Conservation (phyloP, 192 early-diverging fungal species). For the Jimgerdemannia lactiflua region DNA sequence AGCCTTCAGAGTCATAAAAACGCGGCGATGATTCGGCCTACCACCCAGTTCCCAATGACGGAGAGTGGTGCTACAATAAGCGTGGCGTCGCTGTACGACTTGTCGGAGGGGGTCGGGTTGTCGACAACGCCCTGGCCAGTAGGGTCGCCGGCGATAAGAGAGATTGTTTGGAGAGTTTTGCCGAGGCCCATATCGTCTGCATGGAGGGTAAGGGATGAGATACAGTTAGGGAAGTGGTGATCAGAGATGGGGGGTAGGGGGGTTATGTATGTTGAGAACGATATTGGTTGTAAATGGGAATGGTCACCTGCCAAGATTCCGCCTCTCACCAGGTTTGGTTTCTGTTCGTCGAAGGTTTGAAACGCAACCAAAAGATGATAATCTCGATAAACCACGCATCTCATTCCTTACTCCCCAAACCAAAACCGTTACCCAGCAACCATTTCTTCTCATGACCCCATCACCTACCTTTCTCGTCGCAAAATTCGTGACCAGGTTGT, state of each 20-base stretch:
- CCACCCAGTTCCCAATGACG: constrained; percentile 54
- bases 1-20: too few relatives aligned
- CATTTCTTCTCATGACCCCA: too few relatives aligned
- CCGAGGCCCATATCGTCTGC: constrained; percentile 95
- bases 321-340: not conserved
- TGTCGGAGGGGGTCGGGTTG: not conserved
- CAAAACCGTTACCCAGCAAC: too few relatives aligned
- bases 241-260: not conserved
- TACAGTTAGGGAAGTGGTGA: constrained; percentile 18
- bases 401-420: too few relatives aligned
- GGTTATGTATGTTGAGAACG: not conserved
- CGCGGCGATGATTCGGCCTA: constrained; percentile 27
- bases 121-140: not conserved
- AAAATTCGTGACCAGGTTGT: not conserved
- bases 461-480: not conserved
- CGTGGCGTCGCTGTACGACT: constrained; percentile 40
- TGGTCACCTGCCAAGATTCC: constrained; percentile 1
- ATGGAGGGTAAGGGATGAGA: constrained; percentile 40
- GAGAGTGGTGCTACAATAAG: constrained; percentile 51
- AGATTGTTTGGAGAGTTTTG: constrained; percentile 94
- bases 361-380: too few relatives aligned
- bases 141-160: constrained; percentile 53
- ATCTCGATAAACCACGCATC: too few relatives aligned
- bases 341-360: not conserved
- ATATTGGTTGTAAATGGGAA: too few relatives aligned